Evolutionary conservation across 495 filamentous ascomycete genomes (phyloP).

Genomic region (Aspergillus egyptiacus): DNA sequence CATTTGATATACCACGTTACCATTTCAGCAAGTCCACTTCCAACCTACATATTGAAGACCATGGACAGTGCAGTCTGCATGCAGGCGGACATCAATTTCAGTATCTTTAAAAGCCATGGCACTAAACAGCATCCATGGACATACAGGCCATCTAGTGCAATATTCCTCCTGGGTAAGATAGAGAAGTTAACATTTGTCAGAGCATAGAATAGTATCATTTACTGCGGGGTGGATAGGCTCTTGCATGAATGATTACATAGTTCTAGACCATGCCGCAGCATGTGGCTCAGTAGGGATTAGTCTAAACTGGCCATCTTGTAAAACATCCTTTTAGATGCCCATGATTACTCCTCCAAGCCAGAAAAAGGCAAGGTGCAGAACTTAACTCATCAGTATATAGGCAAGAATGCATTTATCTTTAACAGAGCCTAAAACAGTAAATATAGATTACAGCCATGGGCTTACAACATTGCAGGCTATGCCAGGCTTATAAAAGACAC

Average conservation of each 20-base stretch:
- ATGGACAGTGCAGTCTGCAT: constrained; percentile 2
- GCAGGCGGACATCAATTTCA: constrained; percentile 3
- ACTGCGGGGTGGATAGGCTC: constrained; percentile 2
- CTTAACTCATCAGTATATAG: constrained; percentile 3
- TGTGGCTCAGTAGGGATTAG: neutral
- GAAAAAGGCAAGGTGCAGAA: constrained; percentile 5
- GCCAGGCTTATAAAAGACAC: constrained; percentile 1
- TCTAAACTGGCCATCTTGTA: constrained; percentile 1
- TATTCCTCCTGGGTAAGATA: constrained; percentile 1
- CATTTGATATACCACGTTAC: neutral
- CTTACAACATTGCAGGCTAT: constrained; percentile 5
- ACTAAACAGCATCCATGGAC: neutral
- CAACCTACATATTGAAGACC: constrained; percentile 2
- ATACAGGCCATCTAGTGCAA: constrained; percentile 1
- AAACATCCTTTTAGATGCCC: neutral
- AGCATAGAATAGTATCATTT: neutral
- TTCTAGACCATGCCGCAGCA: constrained; percentile 1
- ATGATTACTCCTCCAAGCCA: constrained; percentile 2
- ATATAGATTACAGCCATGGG: constrained; percentile 5
- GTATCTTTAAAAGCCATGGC: neutral
- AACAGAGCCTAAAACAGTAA: neutral
- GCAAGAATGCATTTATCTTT: neutral
- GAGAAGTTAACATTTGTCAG: constrained; percentile 3
- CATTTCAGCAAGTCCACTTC: constrained; percentile 2
- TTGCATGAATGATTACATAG: constrained; percentile 5